Conservation (phyloP, 1,139 yeast genomes). For the Sugiyamaella novakii region DNA sequence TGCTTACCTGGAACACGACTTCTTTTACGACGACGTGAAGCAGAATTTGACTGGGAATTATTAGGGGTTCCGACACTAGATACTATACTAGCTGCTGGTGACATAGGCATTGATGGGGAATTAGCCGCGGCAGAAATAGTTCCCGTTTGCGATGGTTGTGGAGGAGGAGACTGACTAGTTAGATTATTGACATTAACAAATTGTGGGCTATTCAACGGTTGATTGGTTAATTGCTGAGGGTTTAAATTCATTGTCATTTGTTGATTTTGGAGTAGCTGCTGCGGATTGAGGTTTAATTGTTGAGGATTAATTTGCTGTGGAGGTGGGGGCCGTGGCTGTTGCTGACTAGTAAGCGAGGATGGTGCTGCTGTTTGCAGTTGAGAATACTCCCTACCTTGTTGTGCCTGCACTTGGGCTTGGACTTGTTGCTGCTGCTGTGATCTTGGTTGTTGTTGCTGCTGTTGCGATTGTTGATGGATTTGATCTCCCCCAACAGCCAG, state of each 20-base stretch:
- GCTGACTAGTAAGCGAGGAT: no score
- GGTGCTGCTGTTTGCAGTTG: neutral
- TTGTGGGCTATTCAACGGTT: conserved; percentile 19
- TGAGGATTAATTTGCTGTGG: conserved; percentile 12
- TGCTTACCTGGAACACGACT: conserved; percentile 4
- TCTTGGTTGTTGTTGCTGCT: conserved; percentile 14
- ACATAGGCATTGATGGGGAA: neutral
- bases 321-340: no score
- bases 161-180: conserved; percentile 12
- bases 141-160: neutral
- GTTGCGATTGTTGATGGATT: conserved; percentile 20
- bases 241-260: conserved; percentile 1
- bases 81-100: neutral
- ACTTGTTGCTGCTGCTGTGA: neutral
- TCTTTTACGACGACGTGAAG: conserved; percentile 6
- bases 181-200: conserved; percentile 15
- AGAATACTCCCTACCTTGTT: neutral
- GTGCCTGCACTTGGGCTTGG: neutral
- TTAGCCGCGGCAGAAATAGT: neutral
- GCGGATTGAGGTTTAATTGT: neutral
- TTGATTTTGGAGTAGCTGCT: conserved; percentile 8
- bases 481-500: conserved; percentile 15
- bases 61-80: neutral
- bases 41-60: neutral
- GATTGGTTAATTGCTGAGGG: conserved; percentile 23